A percentile compares a stretch with the other conserved stretches of the same genome.
These are phyloP conservation scores for Drechslerella coelobrocha DNA, from an alignment of 2,329 filamentous ascomycete species.

Conservation along the genomic window DNA sequence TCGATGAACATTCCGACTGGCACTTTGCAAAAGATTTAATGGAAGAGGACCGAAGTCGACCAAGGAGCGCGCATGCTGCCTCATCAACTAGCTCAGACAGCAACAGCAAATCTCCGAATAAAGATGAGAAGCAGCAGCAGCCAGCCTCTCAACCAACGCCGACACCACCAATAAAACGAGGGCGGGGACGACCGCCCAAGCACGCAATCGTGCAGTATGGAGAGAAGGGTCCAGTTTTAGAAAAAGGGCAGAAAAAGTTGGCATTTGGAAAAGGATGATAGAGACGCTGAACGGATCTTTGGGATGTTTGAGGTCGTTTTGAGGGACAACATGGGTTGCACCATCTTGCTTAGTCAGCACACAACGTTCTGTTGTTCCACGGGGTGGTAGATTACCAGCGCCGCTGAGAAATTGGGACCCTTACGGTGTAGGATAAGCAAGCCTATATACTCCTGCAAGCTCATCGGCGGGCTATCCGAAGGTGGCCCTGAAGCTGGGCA, in stretches of 20 bases:
- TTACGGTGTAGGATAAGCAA: too few species aligned
- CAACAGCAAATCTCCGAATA: slow-evolving; percentile 56
- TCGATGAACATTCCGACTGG: slow-evolving; percentile 86
- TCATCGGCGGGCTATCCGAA: too few species aligned
- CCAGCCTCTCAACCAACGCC: slow-evolving; percentile 51
- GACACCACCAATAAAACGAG: slow-evolving; percentile 35
- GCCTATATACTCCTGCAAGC: too few species aligned
- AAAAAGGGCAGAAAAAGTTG: slow-evolving; percentile 69
- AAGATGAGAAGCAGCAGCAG: slow-evolving; percentile 55
- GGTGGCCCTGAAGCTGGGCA: too few species aligned
- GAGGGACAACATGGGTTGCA: background rate
- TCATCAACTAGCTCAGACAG: slow-evolving; percentile 53
- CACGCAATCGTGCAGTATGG: slow-evolving; percentile 51
- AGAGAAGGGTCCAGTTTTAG: slow-evolving; percentile 57
- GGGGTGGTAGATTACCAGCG: too few species aligned
- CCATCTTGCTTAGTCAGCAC: too few species aligned
- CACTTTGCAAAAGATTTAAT: slow-evolving; percentile 90
- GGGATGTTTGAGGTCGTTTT: background rate
- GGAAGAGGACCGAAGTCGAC: slow-evolving; percentile 65
- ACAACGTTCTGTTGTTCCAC: too few species aligned
- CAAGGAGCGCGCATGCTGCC: slow-evolving; percentile 56
- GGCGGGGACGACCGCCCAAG: slow-evolving; percentile 36
- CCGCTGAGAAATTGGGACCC: too few species aligned
- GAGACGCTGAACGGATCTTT: background rate
- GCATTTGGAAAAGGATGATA: slow-evolving; percentile 62